Evolutionary conservation across 2,329 filamentous ascomycete species (phyloP), one percentile per base, ranked within the genome.

Genomic region (Aureobasidium sp.): DNA sequence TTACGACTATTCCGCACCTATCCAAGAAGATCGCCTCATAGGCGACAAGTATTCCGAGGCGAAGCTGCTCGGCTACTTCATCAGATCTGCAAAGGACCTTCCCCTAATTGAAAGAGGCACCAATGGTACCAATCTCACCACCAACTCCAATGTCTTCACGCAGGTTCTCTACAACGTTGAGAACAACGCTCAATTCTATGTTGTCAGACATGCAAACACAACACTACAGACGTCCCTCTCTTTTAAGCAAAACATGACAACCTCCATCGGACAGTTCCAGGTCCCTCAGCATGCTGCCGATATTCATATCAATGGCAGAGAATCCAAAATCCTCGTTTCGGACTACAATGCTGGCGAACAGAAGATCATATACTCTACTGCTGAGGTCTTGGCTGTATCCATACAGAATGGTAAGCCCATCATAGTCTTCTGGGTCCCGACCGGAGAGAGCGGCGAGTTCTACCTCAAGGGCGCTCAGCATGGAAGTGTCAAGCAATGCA

Each of bases 41-140:
- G 79, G 80, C 43, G 78, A 77, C 66, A 87, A 87, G 68, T 87
- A 82, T 68, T 82, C 83, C 63, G 84, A 87, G 70, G 86, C 83
- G 0, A 87, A 87, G 69, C 77, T 86, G 24, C 71, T 87, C 32
- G 81, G 81, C 1, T 69, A 86, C 59, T 87, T 87, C 67, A 85
- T 83, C 0, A 78, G 83, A 39, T 78, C 81, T 50, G 83, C 84
- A 4, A 75, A 77, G 26, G 84, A 85, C 59, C 72, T 87, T 39
- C 79, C 82, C 0, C 78, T 82, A 65, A 84, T 82, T 0, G 78
- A 85, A 53, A 74, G 82, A 20, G 63, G 73, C 10, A 75, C 72
- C 1, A 80, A 82, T 66, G 79, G 76, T 36, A 84, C 78, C 2
- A 62, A 64, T 5, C 66, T 68, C 29, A 71, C 71, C 13, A 83